These are phyloP conservation scores for Osmanthus fragrans DNA, from an alignment of 257 asterid genomes.

Conservation along the genomic window DNA sequence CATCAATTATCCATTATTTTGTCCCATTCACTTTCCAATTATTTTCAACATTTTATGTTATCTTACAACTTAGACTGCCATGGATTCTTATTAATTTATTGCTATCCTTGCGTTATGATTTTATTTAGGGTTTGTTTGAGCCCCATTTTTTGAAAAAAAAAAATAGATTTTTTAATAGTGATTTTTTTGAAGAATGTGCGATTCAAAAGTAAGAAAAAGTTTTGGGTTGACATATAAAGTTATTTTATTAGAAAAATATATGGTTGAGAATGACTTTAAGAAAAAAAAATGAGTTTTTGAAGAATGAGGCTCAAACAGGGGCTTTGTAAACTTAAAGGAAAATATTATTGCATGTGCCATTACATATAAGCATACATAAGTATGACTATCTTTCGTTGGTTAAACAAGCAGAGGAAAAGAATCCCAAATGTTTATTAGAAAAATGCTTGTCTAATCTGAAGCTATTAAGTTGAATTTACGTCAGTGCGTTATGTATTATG, in stretches of 20 bases:
- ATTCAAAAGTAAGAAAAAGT: too few species aligned
- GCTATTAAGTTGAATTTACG: not conserved
- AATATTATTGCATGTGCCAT: not conserved
- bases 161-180: not conserved
- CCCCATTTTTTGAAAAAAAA: too few species aligned
- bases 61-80: not conserved
- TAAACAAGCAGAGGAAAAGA: conserved; percentile 16
- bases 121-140: not conserved
- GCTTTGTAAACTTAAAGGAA: conserved; percentile 1
- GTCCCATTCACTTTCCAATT: not conserved
- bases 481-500: not conserved
- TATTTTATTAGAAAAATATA: too few species aligned
- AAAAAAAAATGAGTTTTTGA: too few species aligned
- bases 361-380: not conserved
- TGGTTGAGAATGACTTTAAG: too few species aligned
- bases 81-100: not conserved
- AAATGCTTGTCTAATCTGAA: conserved; percentile 18
- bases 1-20: not conserved
- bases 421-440: not conserved
- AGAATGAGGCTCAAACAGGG: too few species aligned
- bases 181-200: not conserved
- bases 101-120: not conserved
- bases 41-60: not conserved
- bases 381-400: not conserved
- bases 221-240: too few species aligned